Evolutionary conservation across 352 stramenopile genomes (phyloP), one percentile per base, ranked within the genome.

Genomic region (Aphanomyces astaci): DNA sequence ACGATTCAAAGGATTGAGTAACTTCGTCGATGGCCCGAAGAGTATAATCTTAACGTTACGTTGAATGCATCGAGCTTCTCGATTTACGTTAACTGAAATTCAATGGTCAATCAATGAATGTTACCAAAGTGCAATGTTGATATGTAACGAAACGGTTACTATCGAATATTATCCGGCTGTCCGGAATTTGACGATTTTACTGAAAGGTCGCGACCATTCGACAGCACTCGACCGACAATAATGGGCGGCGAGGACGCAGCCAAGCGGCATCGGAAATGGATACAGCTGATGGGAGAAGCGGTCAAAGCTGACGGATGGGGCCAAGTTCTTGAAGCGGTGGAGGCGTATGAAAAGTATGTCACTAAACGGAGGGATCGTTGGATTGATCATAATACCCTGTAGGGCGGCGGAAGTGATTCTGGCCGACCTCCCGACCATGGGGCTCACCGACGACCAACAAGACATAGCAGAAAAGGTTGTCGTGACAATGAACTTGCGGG

Each of bases 281-380:
- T 75, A 72, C 77, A 78, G 66, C 76, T 73, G 56, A 72, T 90
- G 60, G 73, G 84, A 64, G 72, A 77, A 39, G 82, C 80, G 1
- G 74, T 90, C 30, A 72, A 90, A 70, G 82, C 80, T 4, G 82
- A 90, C 57, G 75, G 71, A 27, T 87, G 80, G 80, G 82, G 80
- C 4, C 82, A 90, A 63, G 77, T 90, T 36, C 62, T 89, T n/a
- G 82, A 90, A 54, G 80, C 82, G 2, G 80, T 90, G n/a, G 82
- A 90, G 59, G 79, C 79, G 33, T 90, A 90, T 59, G 82, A 90
- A 63, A 62, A 78, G 81, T 90, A 62, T 15, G 73, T 72, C 19
- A n/a, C n/a, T n/a, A n/a, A n/a, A n/a, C n/a, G n/a, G n/a, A n/a
- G n/a, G n/a, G n/a, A n/a, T n/a, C n/a, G n/a, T n/a, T n/a, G n/a